Percentiles rank a stretch among this genome's conserved stretches.
These are phyloP conservation scores for Kuraishia borneana DNA, from an alignment of 805 yeast species.

Conservation along the genomic window DNA sequence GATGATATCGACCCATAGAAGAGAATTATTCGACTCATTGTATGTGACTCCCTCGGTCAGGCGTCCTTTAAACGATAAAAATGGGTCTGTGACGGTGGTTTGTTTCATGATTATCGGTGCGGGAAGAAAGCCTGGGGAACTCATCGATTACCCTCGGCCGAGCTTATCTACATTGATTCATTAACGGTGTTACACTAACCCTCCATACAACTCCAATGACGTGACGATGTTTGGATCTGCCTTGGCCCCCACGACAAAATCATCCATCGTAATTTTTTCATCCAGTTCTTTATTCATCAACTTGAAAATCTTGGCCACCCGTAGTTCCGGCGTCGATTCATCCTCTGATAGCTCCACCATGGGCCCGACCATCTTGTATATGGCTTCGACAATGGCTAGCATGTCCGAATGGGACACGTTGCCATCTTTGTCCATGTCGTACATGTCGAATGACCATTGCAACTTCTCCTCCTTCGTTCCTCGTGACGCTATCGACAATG, in stretches of 20 bases:
- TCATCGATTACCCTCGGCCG: no score
- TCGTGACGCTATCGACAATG: constrained; percentile 75
- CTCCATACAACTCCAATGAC: constrained; percentile 51
- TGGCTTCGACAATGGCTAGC: constrained; percentile 67
- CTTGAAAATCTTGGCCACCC: constrained; percentile 73
- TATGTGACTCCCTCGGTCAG: constrained; percentile 61
- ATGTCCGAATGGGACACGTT: constrained; percentile 67
- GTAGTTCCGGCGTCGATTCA: constrained; percentile 82
- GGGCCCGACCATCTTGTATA: constrained; percentile 91
- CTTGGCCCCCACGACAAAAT: constrained; percentile 73
- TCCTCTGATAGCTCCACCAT: constrained; percentile 85
- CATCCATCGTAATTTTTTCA: constrained; percentile 66
- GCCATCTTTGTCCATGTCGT: constrained; percentile 88
- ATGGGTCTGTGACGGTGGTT: constrained; percentile 6
- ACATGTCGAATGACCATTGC: constrained; percentile 82
- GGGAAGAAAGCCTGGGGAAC: no score
- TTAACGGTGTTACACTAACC: constrained; percentile 56
- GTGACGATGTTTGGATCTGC: constrained; percentile 66
- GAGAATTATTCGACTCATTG: constrained; percentile 41
- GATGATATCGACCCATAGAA: constrained; percentile 36
- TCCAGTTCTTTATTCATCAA: constrained; percentile 62
- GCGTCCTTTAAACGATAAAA: constrained; percentile 24
- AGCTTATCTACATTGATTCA: no score
- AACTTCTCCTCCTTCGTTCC: constrained; percentile 79
- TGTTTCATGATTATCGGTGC: neutral